Percentiles rank a stretch among this genome's conserved stretches.
These are phyloP conservation scores for Myxozyma kluyveri DNA, from an alignment of 805 yeast genomes.

Conservation along the genomic window DNA sequence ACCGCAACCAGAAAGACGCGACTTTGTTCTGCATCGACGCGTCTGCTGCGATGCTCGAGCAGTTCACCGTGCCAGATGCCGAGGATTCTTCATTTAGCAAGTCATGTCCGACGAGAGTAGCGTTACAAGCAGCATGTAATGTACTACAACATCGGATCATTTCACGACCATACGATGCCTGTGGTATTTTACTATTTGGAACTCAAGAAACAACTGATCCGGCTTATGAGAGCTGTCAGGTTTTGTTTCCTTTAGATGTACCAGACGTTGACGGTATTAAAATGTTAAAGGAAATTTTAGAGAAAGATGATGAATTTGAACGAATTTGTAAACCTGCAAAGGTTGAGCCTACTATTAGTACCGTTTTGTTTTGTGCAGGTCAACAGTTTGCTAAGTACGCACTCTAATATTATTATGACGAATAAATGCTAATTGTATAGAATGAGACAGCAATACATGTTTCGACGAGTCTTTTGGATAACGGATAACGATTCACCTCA, in stretches of 20 bases:
- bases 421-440: no score
- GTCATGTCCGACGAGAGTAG: slow-evolving; percentile 22
- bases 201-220: slow-evolving; percentile 35
- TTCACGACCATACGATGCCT: slow-evolving; percentile 63
- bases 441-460: slow-evolving; percentile 45
- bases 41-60: slow-evolving; percentile 36
- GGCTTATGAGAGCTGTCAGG: slow-evolving; percentile 19
- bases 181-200: slow-evolving; percentile 63
- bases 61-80: slow-evolving; percentile 19
- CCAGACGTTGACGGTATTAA: slow-evolving; percentile 30
- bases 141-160: slow-evolving; percentile 65
- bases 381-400: no score
- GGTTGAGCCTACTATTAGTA: slow-evolving; percentile 39
- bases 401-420: no score
- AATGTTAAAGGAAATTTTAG: slow-evolving; percentile 23
- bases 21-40: slow-evolving; percentile 40
- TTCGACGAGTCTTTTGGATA: slow-evolving; percentile 63
- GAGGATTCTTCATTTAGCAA: not conserved
- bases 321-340: slow-evolving; percentile 28
- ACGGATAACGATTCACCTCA: slow-evolving; percentile 75
- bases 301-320: slow-evolving; percentile 32
- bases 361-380: slow-evolving; percentile 51
- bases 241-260: slow-evolving; percentile 31
- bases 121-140: slow-evolving; percentile 55
- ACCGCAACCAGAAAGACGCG: slow-evolving; percentile 37